Percentiles rank a stretch among this genome's conserved stretches.
Conservation (phyloP, 2,329 filamentous ascomycete genomes). For the Trichophyton mentagrophytes region DNA sequence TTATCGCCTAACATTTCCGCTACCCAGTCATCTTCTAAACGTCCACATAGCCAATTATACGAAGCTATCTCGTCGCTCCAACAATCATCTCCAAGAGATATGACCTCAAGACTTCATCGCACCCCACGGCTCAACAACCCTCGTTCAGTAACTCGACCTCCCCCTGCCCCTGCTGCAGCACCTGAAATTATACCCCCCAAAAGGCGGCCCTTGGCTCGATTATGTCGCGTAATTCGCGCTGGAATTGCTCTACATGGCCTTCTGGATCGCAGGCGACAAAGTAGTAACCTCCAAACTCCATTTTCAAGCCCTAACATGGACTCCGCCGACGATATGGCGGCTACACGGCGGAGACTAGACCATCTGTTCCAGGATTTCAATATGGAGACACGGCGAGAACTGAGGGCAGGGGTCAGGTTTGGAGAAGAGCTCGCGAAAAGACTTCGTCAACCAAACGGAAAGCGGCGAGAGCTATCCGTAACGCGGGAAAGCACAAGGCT, state of each 20-base stretch:
- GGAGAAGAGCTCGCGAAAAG: conserved; percentile 32
- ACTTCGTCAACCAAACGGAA: conserved; percentile 15
- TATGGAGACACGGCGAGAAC: conserved; percentile 26
- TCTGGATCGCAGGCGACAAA: conserved; percentile 13
- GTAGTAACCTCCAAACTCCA: conserved; percentile 9
- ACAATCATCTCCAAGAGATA: background rate
- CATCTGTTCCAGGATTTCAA: conserved; percentile 27
- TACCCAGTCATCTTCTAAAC: background rate
- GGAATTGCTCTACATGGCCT: conserved; percentile 28
- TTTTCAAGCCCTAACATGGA: conserved; percentile 9
- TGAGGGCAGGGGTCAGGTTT: conserved; percentile 31
- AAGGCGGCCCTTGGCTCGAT: conserved; percentile 17
- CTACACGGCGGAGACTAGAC: conserved; percentile 22
- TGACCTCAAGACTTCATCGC: background rate
- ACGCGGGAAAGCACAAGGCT: background rate
- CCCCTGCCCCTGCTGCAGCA: conserved; percentile 1
- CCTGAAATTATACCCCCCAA: conserved; percentile 5
- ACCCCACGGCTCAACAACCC: background rate
- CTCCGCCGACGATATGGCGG: conserved; percentile 13
- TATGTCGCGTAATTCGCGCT: conserved; percentile 26
- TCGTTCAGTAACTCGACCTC: background rate
- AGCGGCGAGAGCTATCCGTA: conserved; percentile 1
- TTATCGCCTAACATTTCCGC: background rate
- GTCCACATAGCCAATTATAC: background rate
- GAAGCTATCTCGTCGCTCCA: background rate